Percentiles rank a stretch among this genome's conserved stretches.
These are phyloP conservation scores for Aspergillus homomorphus DNA, from an alignment of 495 filamentous ascomycete genomes.

Conservation along the genomic window DNA sequence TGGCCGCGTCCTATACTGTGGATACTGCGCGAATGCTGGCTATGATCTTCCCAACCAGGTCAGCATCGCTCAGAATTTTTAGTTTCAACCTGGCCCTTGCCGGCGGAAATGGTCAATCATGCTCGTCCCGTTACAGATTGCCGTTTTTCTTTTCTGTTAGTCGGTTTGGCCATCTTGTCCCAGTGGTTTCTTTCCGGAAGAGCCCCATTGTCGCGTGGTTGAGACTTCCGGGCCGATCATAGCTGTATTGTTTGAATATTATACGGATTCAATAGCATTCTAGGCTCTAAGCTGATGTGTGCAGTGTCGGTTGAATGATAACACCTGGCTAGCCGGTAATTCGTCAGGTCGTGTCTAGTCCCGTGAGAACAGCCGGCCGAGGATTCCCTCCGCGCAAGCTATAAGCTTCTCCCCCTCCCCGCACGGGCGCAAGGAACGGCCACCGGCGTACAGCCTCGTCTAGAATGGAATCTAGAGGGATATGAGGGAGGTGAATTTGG, in stretches of 20 bases:
- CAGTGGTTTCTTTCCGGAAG: slow-evolving; percentile 12
- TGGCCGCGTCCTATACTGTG: too few relatives aligned
- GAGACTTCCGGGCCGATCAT: slow-evolving; percentile 12
- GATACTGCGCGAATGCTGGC: too few relatives aligned
- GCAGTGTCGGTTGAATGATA: too few relatives aligned
- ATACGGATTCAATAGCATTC: not conserved
- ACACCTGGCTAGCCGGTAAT: too few relatives aligned
- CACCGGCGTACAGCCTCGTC: not conserved
- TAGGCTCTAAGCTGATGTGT: not conserved
- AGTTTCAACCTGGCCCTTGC: too few relatives aligned
- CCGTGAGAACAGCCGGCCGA: too few relatives aligned
- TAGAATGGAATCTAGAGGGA: not conserved
- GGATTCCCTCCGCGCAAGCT: not conserved
- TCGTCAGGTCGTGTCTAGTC: too few relatives aligned
- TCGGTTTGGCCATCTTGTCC: not conserved
- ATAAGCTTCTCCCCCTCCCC: slow-evolving; percentile 5
- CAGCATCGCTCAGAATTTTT: too few relatives aligned
- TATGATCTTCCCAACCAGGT: too few relatives aligned
- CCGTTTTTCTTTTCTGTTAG: slow-evolving; percentile 2
- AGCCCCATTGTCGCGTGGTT: slow-evolving; percentile 22
- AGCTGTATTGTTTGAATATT: not conserved
- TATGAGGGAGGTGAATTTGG: too few relatives aligned
- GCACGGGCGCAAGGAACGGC: slow-evolving; percentile 14
- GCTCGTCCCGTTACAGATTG: too few relatives aligned
- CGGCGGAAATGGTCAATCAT: too few relatives aligned